A percentile compares a stretch with the other conserved stretches of the same genome.
Conservation (phyloP, 495 filamentous ascomycete genomes). For the Platismatia glauca region DNA sequence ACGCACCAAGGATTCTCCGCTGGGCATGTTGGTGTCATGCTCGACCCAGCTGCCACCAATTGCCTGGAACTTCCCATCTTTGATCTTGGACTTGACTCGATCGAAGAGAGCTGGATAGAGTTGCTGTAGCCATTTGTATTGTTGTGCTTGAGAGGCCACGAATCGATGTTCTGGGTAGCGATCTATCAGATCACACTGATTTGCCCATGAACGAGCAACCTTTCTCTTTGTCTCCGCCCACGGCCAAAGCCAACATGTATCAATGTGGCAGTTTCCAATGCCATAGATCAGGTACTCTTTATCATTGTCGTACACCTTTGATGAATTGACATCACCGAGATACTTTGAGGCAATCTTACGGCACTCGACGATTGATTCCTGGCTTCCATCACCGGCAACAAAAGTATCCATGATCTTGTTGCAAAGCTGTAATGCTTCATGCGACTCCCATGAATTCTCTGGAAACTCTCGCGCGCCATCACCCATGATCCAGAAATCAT, state of each 20-base stretch:
- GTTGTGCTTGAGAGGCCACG: conserved; percentile 84
- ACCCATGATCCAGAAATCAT: conserved; percentile 94
- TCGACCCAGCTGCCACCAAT: conserved; percentile 98
- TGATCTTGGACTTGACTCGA: conserved; percentile 81
- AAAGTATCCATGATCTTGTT: conserved; percentile 87
- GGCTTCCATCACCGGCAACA: conserved; percentile 62
- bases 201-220: conserved; percentile 91
- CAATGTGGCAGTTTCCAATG: conserved; percentile 95
- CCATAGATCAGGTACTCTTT: conserved; percentile 69
- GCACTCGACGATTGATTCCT: conserved; percentile 66
- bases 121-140: conserved; percentile 93
- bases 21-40: conserved; percentile 95
- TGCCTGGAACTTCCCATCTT: conserved; percentile 82
- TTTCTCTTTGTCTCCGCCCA: conserved; percentile 99
- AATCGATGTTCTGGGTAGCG: conserved; percentile 92
- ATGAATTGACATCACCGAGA: conserved; percentile 71
- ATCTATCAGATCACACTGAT: conserved; percentile 89
- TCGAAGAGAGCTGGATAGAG: conserved; percentile 82
- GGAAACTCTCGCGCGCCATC: conserved; percentile 79
- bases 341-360: conserved; percentile 77
- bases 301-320: conserved; percentile 71
- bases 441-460: conserved; percentile 71
- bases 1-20: conserved; percentile 87
- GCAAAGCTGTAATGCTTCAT: conserved; percentile 70
- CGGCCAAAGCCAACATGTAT: conserved; percentile 97